Evolutionary conservation across 257 asterid genomes (phyloP).

Genomic region (Parsonsia alboflavescens): DNA sequence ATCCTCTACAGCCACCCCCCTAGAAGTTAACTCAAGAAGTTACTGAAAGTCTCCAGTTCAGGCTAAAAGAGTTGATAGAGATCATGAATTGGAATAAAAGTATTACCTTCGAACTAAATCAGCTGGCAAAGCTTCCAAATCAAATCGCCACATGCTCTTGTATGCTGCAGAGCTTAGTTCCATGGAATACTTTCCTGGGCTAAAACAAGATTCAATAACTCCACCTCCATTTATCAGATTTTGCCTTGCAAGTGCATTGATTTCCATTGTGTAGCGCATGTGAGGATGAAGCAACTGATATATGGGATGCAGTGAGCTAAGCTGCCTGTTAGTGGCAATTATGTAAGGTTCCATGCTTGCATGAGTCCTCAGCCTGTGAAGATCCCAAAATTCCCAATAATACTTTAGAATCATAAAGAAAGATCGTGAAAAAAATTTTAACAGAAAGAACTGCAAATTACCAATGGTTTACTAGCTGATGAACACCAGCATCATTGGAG

Average conservation of each 20-base stretch:
- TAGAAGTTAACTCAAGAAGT: conserved; percentile 13
- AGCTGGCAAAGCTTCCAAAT: conserved; percentile 78
- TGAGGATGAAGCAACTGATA: conserved; percentile 80
- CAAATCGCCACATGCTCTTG: conserved; percentile 74
- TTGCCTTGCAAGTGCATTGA: conserved; percentile 90
- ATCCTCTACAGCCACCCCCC: conserved; percentile 94
- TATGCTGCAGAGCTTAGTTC: conserved; percentile 92
- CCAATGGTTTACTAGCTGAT: conserved; percentile 94
- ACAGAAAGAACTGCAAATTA: conserved; percentile 21
- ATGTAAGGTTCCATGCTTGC: conserved; percentile 85
- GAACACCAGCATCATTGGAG: conserved; percentile 86
- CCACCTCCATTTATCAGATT: conserved; percentile 85
- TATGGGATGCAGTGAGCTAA: conserved; percentile 81
- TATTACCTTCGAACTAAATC: conserved; percentile 71
- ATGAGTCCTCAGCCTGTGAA: conserved; percentile 81
- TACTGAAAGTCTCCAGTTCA: neutral
- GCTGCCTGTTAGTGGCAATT: conserved; percentile 82
- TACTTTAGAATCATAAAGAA: conserved; percentile 3
- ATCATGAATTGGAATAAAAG: neutral
- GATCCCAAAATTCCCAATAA: conserved; percentile 14
- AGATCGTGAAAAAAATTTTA: neutral
- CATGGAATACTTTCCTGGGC: conserved; percentile 78
- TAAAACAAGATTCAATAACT: conserved; percentile 69
- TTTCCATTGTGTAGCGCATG: conserved; percentile 84
- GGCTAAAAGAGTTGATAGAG: neutral